Conservation (phyloP, 1,139 yeast genomes). For the Sugiyamaella paludigena region DNA sequence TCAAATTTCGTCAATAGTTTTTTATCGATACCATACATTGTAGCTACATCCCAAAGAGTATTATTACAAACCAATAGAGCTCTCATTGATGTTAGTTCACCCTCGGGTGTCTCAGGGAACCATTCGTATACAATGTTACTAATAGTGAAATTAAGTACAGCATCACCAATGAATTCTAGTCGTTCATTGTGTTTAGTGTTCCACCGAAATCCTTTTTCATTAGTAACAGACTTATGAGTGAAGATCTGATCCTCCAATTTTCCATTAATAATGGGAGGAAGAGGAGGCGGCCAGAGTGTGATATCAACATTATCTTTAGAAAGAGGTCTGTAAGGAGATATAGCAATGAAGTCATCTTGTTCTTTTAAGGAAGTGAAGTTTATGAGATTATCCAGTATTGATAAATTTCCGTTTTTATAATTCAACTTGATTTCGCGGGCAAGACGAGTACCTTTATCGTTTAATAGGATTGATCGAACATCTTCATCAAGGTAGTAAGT, state of each 20-base stretch:
- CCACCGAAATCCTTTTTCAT: constrained; percentile 55
- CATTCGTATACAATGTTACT: constrained; percentile 64
- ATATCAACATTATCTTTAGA: not conserved
- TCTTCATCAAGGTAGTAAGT: constrained; percentile 1
- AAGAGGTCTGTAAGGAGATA: not conserved
- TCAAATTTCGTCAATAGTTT: constrained; percentile 45
- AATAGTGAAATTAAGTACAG: constrained; percentile 70
- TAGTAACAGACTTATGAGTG: constrained; percentile 73
- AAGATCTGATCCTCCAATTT: constrained; percentile 68
- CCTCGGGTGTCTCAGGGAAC: constrained; percentile 76
- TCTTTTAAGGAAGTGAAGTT: not conserved
- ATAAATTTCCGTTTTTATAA: not conserved
- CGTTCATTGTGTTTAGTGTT: constrained; percentile 73
- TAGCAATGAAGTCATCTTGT: not conserved
- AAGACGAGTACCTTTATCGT: not conserved
- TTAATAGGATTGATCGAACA: not conserved
- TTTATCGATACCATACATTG: constrained; percentile 65
- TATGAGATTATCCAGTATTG: constrained; percentile 2
- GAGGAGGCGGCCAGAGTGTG: constrained; percentile 52
- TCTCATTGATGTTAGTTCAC: constrained; percentile 71
- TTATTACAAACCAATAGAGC: constrained; percentile 72
- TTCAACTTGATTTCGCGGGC: not conserved
- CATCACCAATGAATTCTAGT: constrained; percentile 90
- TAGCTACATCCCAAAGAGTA: constrained; percentile 67
- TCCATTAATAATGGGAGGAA: constrained; percentile 66